Evolutionary conservation across 2,329 filamentous ascomycete species (phyloP).

Genomic region (Graphiopsis chlorocephala): DNA sequence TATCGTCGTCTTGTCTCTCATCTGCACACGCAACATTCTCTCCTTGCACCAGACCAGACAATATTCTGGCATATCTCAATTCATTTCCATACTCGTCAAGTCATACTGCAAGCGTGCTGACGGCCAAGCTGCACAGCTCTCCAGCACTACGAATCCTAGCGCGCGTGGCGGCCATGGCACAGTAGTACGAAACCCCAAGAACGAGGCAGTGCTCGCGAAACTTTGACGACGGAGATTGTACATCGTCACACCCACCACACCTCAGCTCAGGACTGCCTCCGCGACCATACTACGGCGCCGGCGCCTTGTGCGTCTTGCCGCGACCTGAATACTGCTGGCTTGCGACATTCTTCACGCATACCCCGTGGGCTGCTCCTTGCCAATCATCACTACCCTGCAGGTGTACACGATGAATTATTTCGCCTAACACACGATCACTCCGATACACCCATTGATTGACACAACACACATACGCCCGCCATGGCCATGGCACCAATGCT

Average conservation of each 20-base stretch:
- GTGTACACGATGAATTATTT: conserved; percentile 1
- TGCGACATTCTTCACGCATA: background rate
- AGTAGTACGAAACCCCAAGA: conserved; percentile 8
- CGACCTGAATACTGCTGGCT: background rate
- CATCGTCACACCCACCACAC: background rate
- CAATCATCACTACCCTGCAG: background rate
- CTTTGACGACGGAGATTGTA: background rate
- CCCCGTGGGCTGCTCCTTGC: background rate
- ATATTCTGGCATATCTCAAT: background rate
- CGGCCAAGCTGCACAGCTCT: background rate
- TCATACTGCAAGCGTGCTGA: background rate
- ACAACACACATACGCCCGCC: background rate
- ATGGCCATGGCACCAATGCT: conserved; percentile 16
- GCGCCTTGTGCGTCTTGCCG: background rate
- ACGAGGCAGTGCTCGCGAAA: conserved; percentile 10
- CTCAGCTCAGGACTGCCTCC: background rate
- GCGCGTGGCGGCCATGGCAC: conserved; percentile 7
- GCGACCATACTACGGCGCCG: background rate
- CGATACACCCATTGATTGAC: background rate
- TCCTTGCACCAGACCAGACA: background rate
- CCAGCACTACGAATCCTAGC: background rate
- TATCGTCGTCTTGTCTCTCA: background rate
- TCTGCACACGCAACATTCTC: background rate
- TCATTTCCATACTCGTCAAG: background rate
- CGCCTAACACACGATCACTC: background rate